phyloP scores from a whole-genome alignment of 768 basidiomycete genomes.

The Tulasnella sp. region DNA sequence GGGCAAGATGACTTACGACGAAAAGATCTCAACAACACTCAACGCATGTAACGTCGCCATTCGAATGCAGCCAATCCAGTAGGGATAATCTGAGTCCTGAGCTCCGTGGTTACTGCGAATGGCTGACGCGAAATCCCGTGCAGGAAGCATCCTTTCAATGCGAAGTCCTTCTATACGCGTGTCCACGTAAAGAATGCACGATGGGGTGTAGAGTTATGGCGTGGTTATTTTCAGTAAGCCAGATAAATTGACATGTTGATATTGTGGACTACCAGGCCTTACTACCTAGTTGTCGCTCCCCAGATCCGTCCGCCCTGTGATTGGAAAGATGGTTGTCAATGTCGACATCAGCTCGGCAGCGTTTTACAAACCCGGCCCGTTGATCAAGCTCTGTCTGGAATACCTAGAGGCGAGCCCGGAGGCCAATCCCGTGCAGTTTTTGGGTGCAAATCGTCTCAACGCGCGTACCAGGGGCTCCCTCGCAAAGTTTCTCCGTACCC shows the following conservation, averaged over 20 bases:
- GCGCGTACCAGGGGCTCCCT: background rate
- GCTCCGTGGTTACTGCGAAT: background rate
- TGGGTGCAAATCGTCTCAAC: constrained; percentile 44
- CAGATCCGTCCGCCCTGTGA: constrained; percentile 64
- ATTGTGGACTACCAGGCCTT: background rate
- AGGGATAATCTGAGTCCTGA: background rate
- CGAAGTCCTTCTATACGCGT: constrained; percentile 71
- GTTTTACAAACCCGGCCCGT: constrained; percentile 63
- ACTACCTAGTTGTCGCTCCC: background rate
- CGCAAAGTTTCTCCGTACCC: background rate
- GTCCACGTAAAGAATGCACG: constrained; percentile 55
- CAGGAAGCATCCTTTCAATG: constrained; percentile 65
- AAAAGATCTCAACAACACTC: constrained; percentile 62
- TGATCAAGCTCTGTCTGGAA: constrained; percentile 55
- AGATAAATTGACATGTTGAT: too few species aligned
- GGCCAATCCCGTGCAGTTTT: constrained; percentile 50
- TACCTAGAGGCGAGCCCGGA: background rate
- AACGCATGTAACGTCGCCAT: constrained; percentile 64
- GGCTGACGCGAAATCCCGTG: background rate
- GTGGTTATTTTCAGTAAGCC: constrained; percentile 71
- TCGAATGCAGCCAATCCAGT: constrained; percentile 68
- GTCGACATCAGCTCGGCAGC: constrained; percentile 76
- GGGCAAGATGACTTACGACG: constrained; percentile 61
- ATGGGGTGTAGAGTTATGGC: constrained; percentile 67
- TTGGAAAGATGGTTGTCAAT: constrained; percentile 68